A percentile compares a stretch with the other conserved stretches of the same genome.
These are phyloP conservation scores for Mucor mucedo DNA, from an alignment of 371 early-diverging fungal species.

Conservation along the genomic window DNA sequence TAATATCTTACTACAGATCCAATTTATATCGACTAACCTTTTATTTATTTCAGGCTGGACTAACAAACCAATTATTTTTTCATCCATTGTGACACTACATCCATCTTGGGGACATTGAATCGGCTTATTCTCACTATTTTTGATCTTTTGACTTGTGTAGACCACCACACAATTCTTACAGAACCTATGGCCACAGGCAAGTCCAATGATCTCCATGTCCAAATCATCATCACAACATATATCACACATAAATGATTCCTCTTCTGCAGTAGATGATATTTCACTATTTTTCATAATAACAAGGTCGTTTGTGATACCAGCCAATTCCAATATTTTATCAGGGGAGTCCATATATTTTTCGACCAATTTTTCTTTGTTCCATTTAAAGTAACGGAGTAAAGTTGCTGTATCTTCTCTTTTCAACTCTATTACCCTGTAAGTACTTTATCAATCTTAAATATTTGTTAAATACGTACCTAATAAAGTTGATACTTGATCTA, in stretches of 20 bases:
- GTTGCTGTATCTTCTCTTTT: conserved; percentile 62
- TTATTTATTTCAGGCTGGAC: conserved; percentile 53
- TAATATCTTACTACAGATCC: not conserved
- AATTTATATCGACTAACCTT: conserved; percentile 47
- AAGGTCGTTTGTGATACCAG: conserved; percentile 67
- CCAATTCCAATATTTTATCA: conserved; percentile 64
- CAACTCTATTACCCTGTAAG: conserved; percentile 63
- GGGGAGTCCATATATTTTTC: conserved; percentile 86
- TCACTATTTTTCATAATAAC: conserved; percentile 26
- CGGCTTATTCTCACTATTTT: conserved; percentile 81
- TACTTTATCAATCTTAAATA: not conserved
- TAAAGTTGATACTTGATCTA: conserved; percentile 43
- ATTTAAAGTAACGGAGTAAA: conserved; percentile 77
- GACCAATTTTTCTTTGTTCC: conserved; percentile 91
- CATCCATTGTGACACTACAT: conserved; percentile 84
- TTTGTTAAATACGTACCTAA: conserved; percentile 24
- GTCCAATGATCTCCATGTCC: conserved; percentile 63
- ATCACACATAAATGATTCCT: conserved; percentile 74
- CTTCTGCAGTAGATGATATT: conserved; percentile 38
- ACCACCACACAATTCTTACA: conserved; percentile 83
- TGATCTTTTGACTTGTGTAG: conserved; percentile 83
- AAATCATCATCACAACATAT: conserved; percentile 81
- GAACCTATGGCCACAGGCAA: conserved; percentile 85
- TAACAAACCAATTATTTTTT: conserved; percentile 69
- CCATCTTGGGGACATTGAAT: conserved; percentile 83